Evolutionary conservation across 2,329 filamentous ascomycete species (phyloP), one percentile per base, ranked within the genome.

Genomic region (Alternaria longipes): DNA sequence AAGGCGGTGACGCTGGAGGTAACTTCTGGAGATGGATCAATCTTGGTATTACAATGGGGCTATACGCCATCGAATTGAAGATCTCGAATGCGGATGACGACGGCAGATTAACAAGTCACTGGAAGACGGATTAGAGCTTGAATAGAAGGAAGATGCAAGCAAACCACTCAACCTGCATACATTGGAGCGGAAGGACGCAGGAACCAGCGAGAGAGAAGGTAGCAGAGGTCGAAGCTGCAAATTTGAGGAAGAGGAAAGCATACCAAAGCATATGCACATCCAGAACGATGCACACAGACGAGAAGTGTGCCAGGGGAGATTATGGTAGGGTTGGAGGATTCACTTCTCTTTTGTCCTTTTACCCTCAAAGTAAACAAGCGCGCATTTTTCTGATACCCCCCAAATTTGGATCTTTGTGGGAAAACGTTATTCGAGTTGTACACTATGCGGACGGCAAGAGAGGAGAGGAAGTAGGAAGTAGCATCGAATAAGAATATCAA

Each of bases 21-120:
- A 96, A 95, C 74, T 86, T 91, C 18, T 97, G 93, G 92, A 87
- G 94, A 56, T 98, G 95, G 95, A 87, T 95, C 69, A 99, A 99
- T 70, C 85, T 98, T 42, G 91, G 90, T 6, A 89, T 90, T 51
- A 97, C 94, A 0, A 96, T 98, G 91, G 86, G 86, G 7, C 81
- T 98, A 16, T 99, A 99, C 76, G 91, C 93, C 4, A 85, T 98
- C 44, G 95, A 99, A 80, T 82, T 98, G 55, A 94, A 94, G 74
- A 86, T 98, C 11, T 92, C 93, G 22, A 91, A 91, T 66, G 91
- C 92, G 56, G 92, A 96, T 73, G 86, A 92, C 50, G 92, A 97
- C 71, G 85, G 87, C 32, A 84, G 87, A 30, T 79, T 93, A 59
- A 89, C 89, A 4, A 88, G 87, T 40, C 94, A 98, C 79, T 98